These are phyloP conservation scores for Chloranthus sessilifolius DNA, from an alignment of 164 flowering plant species.

Conservation along the genomic window DNA sequence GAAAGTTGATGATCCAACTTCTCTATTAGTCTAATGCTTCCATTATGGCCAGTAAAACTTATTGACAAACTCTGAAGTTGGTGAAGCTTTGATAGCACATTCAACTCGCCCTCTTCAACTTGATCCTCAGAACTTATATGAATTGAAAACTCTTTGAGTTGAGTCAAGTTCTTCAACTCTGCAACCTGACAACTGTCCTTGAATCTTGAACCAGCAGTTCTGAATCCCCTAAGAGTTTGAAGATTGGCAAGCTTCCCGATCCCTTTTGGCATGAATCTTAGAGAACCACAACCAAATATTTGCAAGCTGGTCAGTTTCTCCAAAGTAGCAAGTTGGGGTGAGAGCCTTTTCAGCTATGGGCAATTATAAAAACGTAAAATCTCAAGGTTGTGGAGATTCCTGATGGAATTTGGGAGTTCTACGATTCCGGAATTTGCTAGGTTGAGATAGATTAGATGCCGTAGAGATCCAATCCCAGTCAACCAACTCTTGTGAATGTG, in stretches of 20 bases:
- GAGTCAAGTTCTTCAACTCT: not conserved
- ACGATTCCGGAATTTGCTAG: not conserved
- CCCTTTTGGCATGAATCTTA: too few relatives aligned
- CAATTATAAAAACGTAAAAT: not conserved
- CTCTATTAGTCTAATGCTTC: not conserved
- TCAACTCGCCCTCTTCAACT: not conserved
- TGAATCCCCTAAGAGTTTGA: too few relatives aligned
- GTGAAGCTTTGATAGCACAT: not conserved
- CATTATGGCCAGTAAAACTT: not conserved
- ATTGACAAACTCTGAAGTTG: not conserved
- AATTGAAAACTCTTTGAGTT: not conserved
- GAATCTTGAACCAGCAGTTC: too few relatives aligned
- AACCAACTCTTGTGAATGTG: not conserved
- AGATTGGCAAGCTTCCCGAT: too few relatives aligned
- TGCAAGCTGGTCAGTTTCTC: too few relatives aligned
- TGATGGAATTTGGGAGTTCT: constrained; percentile 1
- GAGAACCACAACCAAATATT: too few relatives aligned
- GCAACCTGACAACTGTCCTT: not conserved
- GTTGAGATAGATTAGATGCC: not conserved
- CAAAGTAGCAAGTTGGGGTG: too few relatives aligned
- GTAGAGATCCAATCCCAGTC: not conserved
- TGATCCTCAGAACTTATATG: not conserved
- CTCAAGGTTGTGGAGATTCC: not conserved
- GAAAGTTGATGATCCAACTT: not conserved
- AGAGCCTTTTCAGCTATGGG: not conserved